Base-by-base conservation (phyloP, 2,329 filamentous ascomycete genomes). In the Alternaria conjuncta region DNA sequence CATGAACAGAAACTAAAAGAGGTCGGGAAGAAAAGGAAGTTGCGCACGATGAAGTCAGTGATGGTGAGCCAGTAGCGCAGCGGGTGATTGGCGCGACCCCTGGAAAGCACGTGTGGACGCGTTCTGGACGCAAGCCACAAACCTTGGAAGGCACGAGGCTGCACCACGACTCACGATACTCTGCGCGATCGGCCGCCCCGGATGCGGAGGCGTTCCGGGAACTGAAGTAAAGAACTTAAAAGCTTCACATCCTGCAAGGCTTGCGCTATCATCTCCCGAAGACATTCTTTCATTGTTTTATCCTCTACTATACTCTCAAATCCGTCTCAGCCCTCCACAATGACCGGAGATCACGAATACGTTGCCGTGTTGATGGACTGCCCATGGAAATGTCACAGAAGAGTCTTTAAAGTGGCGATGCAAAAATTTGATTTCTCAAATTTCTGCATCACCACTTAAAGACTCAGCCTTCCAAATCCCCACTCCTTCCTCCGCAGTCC, bases 191-290 rank as follows among this genome's bases (percentile, higher is more conserved):
- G 28, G 49, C 18, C 28, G 18, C 49, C 18, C 49, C 49, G 28
- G 36, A 9, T 18, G 36, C 36, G 36, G 36, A 41, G 36, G 36
- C 36, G 36, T 41, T 11, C 5, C 36, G 36, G 36, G 5, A 5
- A 41, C 0, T 30, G 1, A 30, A 30, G 28, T 30, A 2, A 30
- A 30, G 11, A 6, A 6, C 11, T 12, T 3, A 30, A 30, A 12
- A 11, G 28, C 28, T 30, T 30, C 0, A 12, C 1, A 30, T 5
- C 1, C 2, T 30, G 28, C 11, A 30, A 0, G 5, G 28, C 1
- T 2, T 3, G 36, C 36, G 36, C 9, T 41, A 41, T 10, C 1
- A 10, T 18, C 15, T 41, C 15, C 15, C 6, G 8, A 41, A 18
- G 15, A 41, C 7, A 5, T 2, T 5, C 2, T 41, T 41, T 15